Percentiles rank a stretch among this genome's conserved stretches.
phyloP scores from a whole-genome alignment of 73 alveolate species.

The Stentor coeruleus region DNA sequence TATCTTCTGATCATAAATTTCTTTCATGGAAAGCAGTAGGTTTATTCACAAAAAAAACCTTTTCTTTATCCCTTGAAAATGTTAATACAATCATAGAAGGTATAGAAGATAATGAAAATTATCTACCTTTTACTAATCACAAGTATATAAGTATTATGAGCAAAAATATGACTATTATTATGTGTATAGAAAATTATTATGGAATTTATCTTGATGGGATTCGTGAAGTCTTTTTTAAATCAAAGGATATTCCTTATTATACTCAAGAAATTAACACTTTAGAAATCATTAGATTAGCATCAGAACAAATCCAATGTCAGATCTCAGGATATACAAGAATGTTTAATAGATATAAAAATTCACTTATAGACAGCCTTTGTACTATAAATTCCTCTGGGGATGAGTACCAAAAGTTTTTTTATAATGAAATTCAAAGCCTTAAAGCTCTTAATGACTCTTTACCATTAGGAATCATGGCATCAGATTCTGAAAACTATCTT shows the following conservation, averaged over 20 bases:
- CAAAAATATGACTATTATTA: background rate
- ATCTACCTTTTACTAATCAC: background rate
- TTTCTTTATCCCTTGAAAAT: background rate
- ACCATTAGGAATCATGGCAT: background rate
- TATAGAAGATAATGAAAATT: background rate
- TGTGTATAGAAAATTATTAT: background rate
- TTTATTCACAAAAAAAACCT: background rate
- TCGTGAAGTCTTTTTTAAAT: background rate
- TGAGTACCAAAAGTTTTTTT: background rate
- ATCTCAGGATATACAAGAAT: background rate
- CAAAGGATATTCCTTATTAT: background rate
- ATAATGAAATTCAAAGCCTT: background rate
- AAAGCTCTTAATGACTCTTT: conserved; percentile 10
- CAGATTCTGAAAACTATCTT: conserved; percentile 10
- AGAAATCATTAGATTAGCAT: background rate
- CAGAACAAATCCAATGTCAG: conserved; percentile 12
- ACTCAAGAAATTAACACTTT: background rate
- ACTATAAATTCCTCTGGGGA: background rate
- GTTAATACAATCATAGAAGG: background rate
- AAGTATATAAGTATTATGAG: background rate
- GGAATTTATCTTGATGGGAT: background rate
- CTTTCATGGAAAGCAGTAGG: conserved; percentile 3
- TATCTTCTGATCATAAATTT: background rate
- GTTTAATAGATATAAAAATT: background rate
- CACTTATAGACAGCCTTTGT: background rate